Percentiles rank a stretch among this genome's conserved stretches.
phyloP scores from a whole-genome alignment of 768 basidiomycete species.

The Lactarius hengduanensis region DNA sequence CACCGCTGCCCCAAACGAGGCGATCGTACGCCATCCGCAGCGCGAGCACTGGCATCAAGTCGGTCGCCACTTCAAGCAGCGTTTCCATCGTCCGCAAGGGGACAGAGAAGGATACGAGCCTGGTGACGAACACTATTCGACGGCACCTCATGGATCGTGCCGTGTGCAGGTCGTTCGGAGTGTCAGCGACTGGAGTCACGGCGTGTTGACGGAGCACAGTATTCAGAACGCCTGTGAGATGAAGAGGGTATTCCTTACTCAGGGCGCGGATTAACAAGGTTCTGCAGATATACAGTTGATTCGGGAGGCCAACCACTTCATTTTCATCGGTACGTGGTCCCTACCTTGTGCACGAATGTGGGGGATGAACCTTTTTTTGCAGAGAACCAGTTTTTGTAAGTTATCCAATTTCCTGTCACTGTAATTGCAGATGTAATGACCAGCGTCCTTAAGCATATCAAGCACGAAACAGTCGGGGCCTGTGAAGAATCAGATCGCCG shows the following conservation, averaged over 20 bases:
- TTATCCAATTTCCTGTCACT: constrained; percentile 11
- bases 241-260: neutral
- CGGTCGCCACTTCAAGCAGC: constrained; percentile 33
- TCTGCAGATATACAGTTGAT: constrained; percentile 73
- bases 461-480: constrained; percentile 59
- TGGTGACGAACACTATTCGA: constrained; percentile 39
- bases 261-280: constrained; percentile 10
- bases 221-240: constrained; percentile 90
- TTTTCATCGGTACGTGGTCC: constrained; percentile 76
- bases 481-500: constrained; percentile 81
- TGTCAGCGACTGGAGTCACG: constrained; percentile 93
- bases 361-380: neutral
- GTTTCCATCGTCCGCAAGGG: constrained; percentile 34
- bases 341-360: neutral
- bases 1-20: constrained; percentile 58
- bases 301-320: constrained; percentile 78
- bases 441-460: constrained; percentile 59
- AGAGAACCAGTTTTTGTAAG: constrained; percentile 89
- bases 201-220: constrained; percentile 83
- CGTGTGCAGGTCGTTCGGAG: constrained; percentile 81
- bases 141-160: constrained; percentile 51
- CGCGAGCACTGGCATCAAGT: constrained; percentile 53
- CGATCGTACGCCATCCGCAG: constrained; percentile 72
- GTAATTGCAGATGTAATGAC: constrained; percentile 3
- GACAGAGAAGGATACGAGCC: constrained; percentile 39